Evolutionary conservation across 805 yeast genomes (phyloP), one percentile per base, ranked within the genome.

Genomic region (Ogataea ganodermae): DNA sequence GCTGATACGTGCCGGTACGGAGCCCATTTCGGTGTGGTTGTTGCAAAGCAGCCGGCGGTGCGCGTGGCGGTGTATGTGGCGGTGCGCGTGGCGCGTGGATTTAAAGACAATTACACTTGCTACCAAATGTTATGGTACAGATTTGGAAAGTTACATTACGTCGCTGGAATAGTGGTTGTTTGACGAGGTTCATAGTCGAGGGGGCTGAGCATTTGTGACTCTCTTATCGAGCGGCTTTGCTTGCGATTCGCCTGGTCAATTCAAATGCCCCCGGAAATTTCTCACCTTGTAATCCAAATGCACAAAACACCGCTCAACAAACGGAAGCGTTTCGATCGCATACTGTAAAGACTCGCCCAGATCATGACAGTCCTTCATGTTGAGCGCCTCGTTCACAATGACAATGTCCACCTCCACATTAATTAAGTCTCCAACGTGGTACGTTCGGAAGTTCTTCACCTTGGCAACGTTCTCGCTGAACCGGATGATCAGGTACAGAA

Each of bases 261-360:
- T 42, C 22, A 71, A 47, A 46, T 72, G 76, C 1, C 76, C 76
- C 35, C 55, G 55, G 54, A 58, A 72, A 50, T 73, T 72, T 10
- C 65, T 62, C 14, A 64, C 73, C 36, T 65, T 63, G 50, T 81
- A 82, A 57, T 87, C 95, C 26, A 86, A 73, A 61, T 87, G 95
- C 14, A 87, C 94, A 71, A 83, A 87, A 1, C 91, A 89, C 44
- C 95, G 71, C 60, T 87, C 92, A 2, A 87, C 90, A 63, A 73
- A 78, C 0, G 92, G 90, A 49, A 87, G 68, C 0, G 90, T 80
- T 54, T 87, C 95, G 21, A 87, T 72, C 1, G 94, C 86, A 59
- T 86, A 87, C 65, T 87, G 95, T 37, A 87, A 67, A 0, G 91
- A 83, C 63, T 86, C 95, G 3, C 89, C 95, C 28, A 87, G 72